A percentile compares a stretch with the other conserved stretches of the same genome.
phyloP scores from a whole-genome alignment of 495 filamentous ascomycete species.

The Lepraria neglecta region DNA sequence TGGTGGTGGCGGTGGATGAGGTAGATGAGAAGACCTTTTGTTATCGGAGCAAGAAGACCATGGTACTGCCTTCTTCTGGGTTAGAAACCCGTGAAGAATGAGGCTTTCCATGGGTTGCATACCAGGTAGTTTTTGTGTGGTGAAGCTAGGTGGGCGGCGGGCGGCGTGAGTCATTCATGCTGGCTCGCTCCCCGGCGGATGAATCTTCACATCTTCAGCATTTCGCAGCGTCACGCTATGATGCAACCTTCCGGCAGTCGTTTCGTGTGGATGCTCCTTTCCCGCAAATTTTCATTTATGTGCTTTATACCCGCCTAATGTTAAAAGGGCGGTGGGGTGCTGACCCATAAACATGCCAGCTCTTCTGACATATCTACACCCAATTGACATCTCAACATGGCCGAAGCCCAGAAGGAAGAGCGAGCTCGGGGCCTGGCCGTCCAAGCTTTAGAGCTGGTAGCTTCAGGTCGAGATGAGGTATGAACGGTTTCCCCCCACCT shows the following conservation, averaged over 20 bases:
- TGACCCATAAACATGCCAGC: not conserved
- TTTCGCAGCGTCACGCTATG: no score
- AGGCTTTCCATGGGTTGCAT: no score
- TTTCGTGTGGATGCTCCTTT: not conserved
- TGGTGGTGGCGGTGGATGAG: no score
- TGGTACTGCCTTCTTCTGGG: not conserved
- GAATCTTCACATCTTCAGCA: no score
- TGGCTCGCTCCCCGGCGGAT: no score
- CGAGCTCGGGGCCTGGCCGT: slow-evolving; percentile 45
- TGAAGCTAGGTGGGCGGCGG: no score
- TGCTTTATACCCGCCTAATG: not conserved
- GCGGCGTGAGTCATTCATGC: no score
- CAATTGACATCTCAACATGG: slow-evolving; percentile 34
- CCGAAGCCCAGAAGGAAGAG: slow-evolving; percentile 42
- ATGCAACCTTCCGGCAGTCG: no score
- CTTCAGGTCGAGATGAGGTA: slow-evolving; percentile 46
- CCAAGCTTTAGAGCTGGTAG: slow-evolving; percentile 46
- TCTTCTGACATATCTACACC: not conserved
- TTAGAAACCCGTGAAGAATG: no score
- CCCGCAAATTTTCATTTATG: not conserved
- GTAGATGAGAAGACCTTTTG: not conserved
- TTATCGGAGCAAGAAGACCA: not conserved
- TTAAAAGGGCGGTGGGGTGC: not conserved
- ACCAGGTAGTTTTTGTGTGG: no score
- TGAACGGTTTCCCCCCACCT: slow-evolving; percentile 23